Evolutionary conservation across 768 basidiomycete species (phyloP).

Genomic region (Clitopilus passeckerianus): DNA sequence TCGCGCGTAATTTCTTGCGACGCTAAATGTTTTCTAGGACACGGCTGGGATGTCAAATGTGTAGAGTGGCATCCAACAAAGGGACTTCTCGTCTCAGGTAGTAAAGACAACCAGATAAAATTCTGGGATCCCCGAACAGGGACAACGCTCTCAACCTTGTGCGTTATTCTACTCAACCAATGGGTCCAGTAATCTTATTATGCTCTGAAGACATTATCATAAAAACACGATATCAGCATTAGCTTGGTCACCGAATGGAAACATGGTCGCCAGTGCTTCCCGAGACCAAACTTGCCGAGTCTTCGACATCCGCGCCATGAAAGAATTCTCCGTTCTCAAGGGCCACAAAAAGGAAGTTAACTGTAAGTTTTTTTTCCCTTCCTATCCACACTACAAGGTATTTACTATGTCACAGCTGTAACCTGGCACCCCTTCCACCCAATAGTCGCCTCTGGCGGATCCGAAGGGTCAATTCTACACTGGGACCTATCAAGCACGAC

Average conservation of each 20-base stretch:
- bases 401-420: constrained; percentile 48
- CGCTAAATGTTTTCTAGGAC: constrained; percentile 45
- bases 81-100: constrained; percentile 90
- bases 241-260: constrained; percentile 92
- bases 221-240: constrained; percentile 96
- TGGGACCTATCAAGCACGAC: constrained; percentile 76
- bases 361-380: constrained; percentile 49
- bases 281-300: constrained; percentile 93
- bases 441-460: constrained; percentile 88
- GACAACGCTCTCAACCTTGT: constrained; percentile 88
- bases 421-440: constrained; percentile 97
- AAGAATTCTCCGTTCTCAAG: constrained; percentile 86
- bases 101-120: constrained; percentile 97
- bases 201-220: constrained; percentile 75
- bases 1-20: not conserved
- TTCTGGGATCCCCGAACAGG: constrained; percentile 99
- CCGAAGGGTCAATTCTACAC: constrained; percentile 90
- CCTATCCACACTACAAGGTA: not conserved
- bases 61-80: constrained; percentile 99
- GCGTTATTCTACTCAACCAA: constrained; percentile 18
- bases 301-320: constrained; percentile 98
- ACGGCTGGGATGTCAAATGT: constrained; percentile 98
- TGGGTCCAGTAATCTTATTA: not conserved
- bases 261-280: constrained; percentile 90
- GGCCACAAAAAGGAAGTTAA: constrained; percentile 99